Evolutionary conservation across 2,329 filamentous ascomycete species (phyloP), one percentile per base, ranked within the genome.

Genomic region (Aplosporella prunicola): DNA sequence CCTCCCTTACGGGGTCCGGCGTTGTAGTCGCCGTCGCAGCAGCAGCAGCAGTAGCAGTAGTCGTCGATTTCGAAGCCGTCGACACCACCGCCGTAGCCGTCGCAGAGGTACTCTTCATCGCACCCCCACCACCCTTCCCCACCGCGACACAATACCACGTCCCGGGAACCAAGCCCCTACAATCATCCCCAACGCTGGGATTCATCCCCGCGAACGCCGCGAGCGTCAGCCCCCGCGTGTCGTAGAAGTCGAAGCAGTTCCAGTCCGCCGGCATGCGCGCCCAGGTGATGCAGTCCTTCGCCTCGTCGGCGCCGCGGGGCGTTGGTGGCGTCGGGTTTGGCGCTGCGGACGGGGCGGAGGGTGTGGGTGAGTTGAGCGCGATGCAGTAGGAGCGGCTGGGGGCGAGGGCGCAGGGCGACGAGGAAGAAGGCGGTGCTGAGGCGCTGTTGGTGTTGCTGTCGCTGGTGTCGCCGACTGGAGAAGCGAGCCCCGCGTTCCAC

Each of bases 401-500:
- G 31, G 31, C 20, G 9, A 20, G 14, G 8, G 14, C 31, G 31
- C 20, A 9, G 2, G 31, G 17, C 20, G 20, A 20, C 31, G 13
- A 33, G 20, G 20, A 20, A 33, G 20, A 24, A 33, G 4, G 31
- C n/a, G 4, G 5, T 5, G n/a, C 25, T 22, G 13, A 24, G 20
- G 14, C 20, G 25, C n/a, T n/a, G n/a, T n/a, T n/a, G 31, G 25
- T 24, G 20, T 33, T 33, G 20, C 5, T n/a, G 2, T 10, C 7
- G 20, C 31, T 24, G 31, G 23, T 22, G 8, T 5, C 4, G 5
- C 20, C 17, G 5, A 33, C 31, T 9, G 31, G n/a, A n/a, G n/a
- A n/a, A n/a, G n/a, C n/a, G n/a, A n/a, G n/a, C n/a, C n/a, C 31
- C n/a, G 24, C 22, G 20, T 40, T 40, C 37, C 37, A 40, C 15